phyloP scores from a whole-genome alignment of 345 rosid species.

The Syzygium oleosum region DNA sequence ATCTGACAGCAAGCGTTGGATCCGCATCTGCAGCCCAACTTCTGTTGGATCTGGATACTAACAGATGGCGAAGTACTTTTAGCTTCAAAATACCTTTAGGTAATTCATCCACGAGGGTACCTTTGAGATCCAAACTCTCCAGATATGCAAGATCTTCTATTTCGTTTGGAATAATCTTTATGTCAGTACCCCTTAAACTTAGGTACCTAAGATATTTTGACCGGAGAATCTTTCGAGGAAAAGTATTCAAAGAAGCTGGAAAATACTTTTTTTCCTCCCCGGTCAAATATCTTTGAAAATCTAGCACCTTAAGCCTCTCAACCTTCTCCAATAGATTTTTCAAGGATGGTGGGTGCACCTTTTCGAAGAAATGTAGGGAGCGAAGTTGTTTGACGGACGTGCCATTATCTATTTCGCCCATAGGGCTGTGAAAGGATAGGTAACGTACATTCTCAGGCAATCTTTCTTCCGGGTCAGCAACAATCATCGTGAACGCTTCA shows the following conservation, averaged over 20 bases:
- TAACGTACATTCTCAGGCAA: background rate
- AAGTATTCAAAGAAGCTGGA: background rate
- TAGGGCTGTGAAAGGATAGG: background rate
- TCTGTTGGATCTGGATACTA: background rate
- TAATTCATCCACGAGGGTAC: background rate
- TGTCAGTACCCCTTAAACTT: background rate
- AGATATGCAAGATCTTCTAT: background rate
- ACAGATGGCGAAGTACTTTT: background rate
- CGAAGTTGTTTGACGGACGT: background rate
- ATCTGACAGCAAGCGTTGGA: too few relatives aligned
- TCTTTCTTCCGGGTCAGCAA: fast-evolving
- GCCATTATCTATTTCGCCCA: fast-evolving
- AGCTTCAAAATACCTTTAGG: background rate
- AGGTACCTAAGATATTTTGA: background rate
- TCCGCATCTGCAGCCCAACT: too few relatives aligned
- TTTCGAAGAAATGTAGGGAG: background rate
- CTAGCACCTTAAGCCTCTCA: background rate
- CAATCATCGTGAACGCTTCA: fast-evolving
- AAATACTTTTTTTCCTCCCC: background rate
- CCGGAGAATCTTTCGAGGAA: background rate
- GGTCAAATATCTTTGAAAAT: background rate
- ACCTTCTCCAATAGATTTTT: background rate
- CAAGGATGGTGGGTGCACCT: background rate
- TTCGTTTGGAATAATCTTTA: background rate
- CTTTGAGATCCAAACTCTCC: background rate